These are phyloP conservation scores for Ceratobasidium theobromae DNA, from an alignment of 1,284 basidiomycete genomes.

Conservation along the genomic window DNA sequence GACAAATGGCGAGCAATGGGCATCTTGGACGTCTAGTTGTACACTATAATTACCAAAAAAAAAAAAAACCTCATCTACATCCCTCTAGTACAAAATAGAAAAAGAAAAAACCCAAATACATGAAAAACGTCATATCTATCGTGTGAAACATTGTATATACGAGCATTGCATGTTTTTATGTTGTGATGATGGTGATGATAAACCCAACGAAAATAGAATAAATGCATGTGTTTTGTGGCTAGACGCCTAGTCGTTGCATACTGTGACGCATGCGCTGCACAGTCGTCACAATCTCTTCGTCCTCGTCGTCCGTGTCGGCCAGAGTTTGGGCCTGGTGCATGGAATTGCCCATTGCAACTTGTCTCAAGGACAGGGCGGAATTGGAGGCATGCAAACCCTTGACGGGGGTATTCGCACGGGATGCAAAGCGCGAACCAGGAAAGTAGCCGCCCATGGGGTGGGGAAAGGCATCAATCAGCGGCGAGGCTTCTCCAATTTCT, in stretches of 20 bases:
- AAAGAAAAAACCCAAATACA: constrained; percentile 13
- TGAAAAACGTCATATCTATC: not conserved
- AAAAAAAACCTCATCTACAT: too few relatives aligned
- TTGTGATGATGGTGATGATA: constrained; percentile 1
- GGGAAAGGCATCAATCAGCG: constrained; percentile 18
- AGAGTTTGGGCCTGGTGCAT: not conserved
- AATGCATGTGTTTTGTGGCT: not conserved
- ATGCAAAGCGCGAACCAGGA: constrained; percentile 21
- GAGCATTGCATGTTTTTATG: not conserved
- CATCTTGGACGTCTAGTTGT: constrained; percentile 43
- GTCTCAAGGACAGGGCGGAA: constrained; percentile 8
- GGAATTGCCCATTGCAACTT: constrained; percentile 3
- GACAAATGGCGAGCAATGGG: constrained; percentile 55
- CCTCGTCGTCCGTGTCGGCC: constrained; percentile 11
- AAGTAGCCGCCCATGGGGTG: constrained; percentile 28
- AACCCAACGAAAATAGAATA: not conserved
- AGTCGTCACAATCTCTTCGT: constrained; percentile 28
- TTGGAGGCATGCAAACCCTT: not conserved
- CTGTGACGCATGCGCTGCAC: constrained; percentile 29
- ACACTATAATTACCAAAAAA: not conserved
- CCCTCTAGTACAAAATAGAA: constrained; percentile 12
- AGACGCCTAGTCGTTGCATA: constrained; percentile 9
- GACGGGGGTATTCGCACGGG: constrained; percentile 13
- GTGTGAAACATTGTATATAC: constrained; percentile 20
- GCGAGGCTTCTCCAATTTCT: not conserved